These are phyloP conservation scores for Aspergillus fumigatus DNA, from an alignment of 2,329 filamentous ascomycete species.

Conservation along the genomic window DNA sequence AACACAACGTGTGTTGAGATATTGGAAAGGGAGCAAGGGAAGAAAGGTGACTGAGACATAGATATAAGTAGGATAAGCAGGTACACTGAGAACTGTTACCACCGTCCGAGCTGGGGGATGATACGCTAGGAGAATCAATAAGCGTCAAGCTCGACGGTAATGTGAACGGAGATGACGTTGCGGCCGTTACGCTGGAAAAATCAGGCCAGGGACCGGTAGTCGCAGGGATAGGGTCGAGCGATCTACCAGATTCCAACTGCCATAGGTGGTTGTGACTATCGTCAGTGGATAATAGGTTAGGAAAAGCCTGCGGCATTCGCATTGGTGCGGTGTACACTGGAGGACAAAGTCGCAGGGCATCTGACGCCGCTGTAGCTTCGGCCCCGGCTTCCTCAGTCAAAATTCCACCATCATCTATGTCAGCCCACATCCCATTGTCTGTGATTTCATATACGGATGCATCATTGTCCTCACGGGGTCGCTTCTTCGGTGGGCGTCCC, in stretches of 20 bases:
- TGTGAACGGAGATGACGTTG: constrained; percentile 25
- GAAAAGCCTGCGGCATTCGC: constrained; percentile 9
- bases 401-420: constrained; percentile 17
- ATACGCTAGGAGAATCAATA: constrained; percentile 17
- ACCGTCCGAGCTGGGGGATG: constrained; percentile 17
- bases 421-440: constrained; percentile 19
- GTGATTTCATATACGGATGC: constrained; percentile 10
- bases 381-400: constrained; percentile 11
- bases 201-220: constrained; percentile 39
- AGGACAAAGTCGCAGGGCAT: constrained; percentile 27
- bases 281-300: constrained; percentile 18
- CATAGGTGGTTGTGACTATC: constrained; percentile 24
- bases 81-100: constrained; percentile 29
- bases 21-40: constrained; percentile 41
- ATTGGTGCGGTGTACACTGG: constrained; percentile 19
- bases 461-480: constrained; percentile 27
- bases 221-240: constrained; percentile 21
- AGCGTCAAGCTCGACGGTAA: constrained; percentile 17
- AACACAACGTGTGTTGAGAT: constrained; percentile 39
- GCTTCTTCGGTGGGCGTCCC: constrained; percentile 44
- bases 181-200: constrained; percentile 34
- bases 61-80: constrained; percentile 41
- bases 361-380: constrained; percentile 14
- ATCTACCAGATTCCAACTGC: constrained; percentile 19
- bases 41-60: constrained; percentile 40